Base-by-base conservation (phyloP, 179 eudicot genomes). In the Heliamphora pulchella region DNA sequence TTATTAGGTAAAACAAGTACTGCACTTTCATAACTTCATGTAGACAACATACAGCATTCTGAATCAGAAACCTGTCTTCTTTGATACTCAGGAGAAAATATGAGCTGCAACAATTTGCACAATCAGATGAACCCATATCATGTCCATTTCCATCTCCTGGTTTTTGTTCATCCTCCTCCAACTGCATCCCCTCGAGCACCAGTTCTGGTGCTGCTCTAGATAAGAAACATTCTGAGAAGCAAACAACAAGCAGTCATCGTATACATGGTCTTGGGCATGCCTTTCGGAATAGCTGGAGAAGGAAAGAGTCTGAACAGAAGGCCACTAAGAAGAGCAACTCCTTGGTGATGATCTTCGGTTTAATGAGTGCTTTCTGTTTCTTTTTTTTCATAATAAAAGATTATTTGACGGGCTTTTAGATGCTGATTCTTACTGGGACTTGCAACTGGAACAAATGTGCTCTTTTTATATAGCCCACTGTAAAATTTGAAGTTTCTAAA, bases 221-320 rank as follows among this genome's bases (percentile, higher is more conserved):
- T 75, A 94, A 87, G 88, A 91, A 84, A 83, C 79, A 82, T 8
- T 80, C 79, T 43, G 91, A 91, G 57, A 95, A 96, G 80, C 97
- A 89, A 77, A 75, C 80, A n/a, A 87, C 85, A 31, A 83, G 83
- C 61, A 83, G 84, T 66, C 83, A 82, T 63, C 93, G 93, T 39
- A 86, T 88, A 67, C 82, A 92, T 0, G 92, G 93, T 47, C 80
- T 90, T 1, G 97, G 93, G 46, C 88, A 87, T 9, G 96, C 91
- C 61, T 89, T 96, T 84, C 92, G 98, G 44, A 85, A 88, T 77
- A 94, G 96, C 87, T 90, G 96, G 96, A 89, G 89, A 74, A 86
- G 86, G 64, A 91, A 91, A 79, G 93, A 91, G 15, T 53, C 87
- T 15, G 97, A 89, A 53, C 75, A 77, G 75, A 90, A 75, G 86